phyloP scores from a whole-genome alignment of 257 asterid species.

The Capsicum baccatum region DNA sequence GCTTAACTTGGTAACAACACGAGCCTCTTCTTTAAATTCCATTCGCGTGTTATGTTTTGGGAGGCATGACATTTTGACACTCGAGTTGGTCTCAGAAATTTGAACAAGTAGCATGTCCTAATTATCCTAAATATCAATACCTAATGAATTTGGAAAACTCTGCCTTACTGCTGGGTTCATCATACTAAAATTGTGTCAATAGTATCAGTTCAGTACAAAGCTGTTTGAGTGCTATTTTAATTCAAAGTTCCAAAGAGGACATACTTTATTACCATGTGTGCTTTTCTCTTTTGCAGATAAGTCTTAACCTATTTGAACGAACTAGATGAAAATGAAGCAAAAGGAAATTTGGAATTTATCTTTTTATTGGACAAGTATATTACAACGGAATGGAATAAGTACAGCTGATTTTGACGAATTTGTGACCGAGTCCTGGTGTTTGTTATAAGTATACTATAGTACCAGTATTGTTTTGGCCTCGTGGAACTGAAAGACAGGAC shows the following conservation, averaged over 20 bases:
- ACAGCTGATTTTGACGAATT: not conserved
- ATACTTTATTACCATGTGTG: not conserved
- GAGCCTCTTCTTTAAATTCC: too few species aligned
- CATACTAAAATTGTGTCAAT: too few species aligned
- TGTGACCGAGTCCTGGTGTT: not conserved
- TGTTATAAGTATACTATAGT: conserved; percentile 5
- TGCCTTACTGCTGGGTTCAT: too few species aligned
- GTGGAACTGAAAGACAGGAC: not conserved
- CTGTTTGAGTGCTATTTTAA: too few species aligned
- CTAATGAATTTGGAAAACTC: too few species aligned
- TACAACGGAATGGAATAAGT: not conserved
- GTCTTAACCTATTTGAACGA: not conserved
- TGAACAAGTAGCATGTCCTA: too few species aligned
- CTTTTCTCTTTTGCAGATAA: not conserved
- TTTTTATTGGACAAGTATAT: not conserved
- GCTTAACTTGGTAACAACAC: conserved; percentile 81
- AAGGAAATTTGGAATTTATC: not conserved
- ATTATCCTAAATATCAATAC: too few species aligned
- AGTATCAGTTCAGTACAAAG: too few species aligned
- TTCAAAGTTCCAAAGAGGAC: not conserved
- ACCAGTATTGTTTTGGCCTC: not conserved
- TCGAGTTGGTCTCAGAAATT: too few species aligned
- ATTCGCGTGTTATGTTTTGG: too few species aligned
- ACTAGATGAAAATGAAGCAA: not conserved
- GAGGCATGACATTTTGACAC: too few species aligned